Conservation (phyloP, 2,329 filamentous ascomycete species). For the Capronia coronata region DNA sequence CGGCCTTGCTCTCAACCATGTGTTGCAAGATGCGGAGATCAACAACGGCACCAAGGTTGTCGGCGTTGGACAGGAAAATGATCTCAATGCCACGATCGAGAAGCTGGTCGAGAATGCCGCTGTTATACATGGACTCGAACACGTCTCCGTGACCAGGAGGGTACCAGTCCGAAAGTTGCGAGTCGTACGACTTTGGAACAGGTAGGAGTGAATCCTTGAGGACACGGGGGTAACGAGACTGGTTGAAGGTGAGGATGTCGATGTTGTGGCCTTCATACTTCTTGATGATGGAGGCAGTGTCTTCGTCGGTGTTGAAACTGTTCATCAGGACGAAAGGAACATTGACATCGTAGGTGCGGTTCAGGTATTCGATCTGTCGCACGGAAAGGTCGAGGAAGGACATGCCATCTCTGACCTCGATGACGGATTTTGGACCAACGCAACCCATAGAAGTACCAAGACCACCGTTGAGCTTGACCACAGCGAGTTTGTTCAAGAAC, state of each 20-base stretch:
- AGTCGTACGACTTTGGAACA: slow-evolving; percentile 81
- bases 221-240: slow-evolving; percentile 95
- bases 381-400: slow-evolving; percentile 98
- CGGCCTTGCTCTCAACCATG: slow-evolving; percentile 94
- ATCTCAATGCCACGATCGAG: slow-evolving; percentile 93
- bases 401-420: slow-evolving; percentile 99
- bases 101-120: slow-evolving; percentile 92
- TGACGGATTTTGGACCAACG: slow-evolving; percentile 98
- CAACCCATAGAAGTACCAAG: slow-evolving; percentile 99
- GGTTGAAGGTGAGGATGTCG: slow-evolving; percentile 99
- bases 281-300: slow-evolving; percentile 99
- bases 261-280: slow-evolving; percentile 99
- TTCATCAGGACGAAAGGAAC: slow-evolving; percentile 99
- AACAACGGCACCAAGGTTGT: slow-evolving; percentile 96
- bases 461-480: slow-evolving; percentile 98
- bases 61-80: slow-evolving; percentile 97
- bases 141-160: slow-evolving; percentile 98
- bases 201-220: slow-evolving; percentile 97
- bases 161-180: slow-evolving; percentile 94
- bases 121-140: slow-evolving; percentile 99
- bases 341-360: slow-evolving; percentile 95
- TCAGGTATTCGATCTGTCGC: slow-evolving; percentile 97
- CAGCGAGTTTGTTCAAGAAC: slow-evolving; percentile 94
- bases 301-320: slow-evolving; percentile 99
- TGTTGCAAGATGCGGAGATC: slow-evolving; percentile 97